These are phyloP conservation scores for Fonsecaea erecta DNA, from an alignment of 2,329 filamentous ascomycete species.

Conservation along the genomic window DNA sequence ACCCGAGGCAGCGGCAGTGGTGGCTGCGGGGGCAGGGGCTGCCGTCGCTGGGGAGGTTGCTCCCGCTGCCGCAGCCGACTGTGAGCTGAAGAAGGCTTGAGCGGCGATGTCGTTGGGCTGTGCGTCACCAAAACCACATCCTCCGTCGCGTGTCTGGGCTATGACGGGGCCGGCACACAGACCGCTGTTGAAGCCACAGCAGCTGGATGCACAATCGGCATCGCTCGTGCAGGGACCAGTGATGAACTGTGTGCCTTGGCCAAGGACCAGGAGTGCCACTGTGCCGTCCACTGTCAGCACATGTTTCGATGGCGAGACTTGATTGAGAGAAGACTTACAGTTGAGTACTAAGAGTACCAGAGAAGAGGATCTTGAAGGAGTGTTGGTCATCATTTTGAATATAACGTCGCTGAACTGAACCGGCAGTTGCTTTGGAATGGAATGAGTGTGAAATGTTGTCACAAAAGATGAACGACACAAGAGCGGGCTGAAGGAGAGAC, in stretches of 20 bases:
- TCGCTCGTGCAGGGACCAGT: conserved; percentile 39
- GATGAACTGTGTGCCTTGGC: conserved; percentile 40
- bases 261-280: conserved; percentile 28
- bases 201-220: conserved; percentile 39
- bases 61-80: conserved; percentile 31
- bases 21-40: conserved; percentile 10
- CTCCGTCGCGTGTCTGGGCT: conserved; percentile 36
- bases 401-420: conserved; percentile 11
- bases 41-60: conserved; percentile 9
- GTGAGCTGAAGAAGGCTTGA: conserved; percentile 29
- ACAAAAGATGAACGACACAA: neutral
- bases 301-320: neutral
- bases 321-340: conserved; percentile 20
- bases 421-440: conserved; percentile 19
- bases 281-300: conserved; percentile 1
- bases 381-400: conserved; percentile 25
- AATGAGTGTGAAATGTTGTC: conserved; percentile 18
- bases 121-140: conserved; percentile 38
- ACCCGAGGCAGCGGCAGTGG: neutral
- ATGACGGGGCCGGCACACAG: conserved; percentile 38
- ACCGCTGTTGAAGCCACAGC: conserved; percentile 41
- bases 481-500: conserved; percentile 8
- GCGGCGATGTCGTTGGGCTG: conserved; percentile 37
- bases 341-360: conserved; percentile 25
- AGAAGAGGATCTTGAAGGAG: conserved; percentile 15